Base-by-base conservation (phyloP, 2,329 filamentous ascomycete genomes). In the Trichophyton schoenleinii region DNA sequence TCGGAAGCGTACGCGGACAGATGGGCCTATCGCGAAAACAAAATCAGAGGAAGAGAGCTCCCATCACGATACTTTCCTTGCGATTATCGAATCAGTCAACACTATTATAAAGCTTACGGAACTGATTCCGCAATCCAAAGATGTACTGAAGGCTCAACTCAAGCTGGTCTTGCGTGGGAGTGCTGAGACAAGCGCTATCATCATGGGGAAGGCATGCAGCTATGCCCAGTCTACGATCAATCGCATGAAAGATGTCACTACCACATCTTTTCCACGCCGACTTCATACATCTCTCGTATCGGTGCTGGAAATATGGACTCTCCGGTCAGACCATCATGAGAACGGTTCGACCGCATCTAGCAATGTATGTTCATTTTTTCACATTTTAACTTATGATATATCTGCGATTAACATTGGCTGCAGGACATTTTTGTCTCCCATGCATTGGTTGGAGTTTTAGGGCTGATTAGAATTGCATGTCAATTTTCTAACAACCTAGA, bases 1-100 rank as follows among this genome's bases (percentile, higher is more conserved):
- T 11, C 72, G 68, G 13, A 77, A 77, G 63, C 67, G 74, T 31
- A 77, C 76, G 68, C 71, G 74, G 60, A 61, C 63, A 46, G 64
- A 36, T 6, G 25, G 1, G 25, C 18, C 13, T 36, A 11, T 6
- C 13, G 15, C 22, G 52, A 25, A 57, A 1, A 34, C 25, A 38
- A 13, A 13, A 11, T 13, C 13, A 1, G 13, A 31, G 31, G 28
- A 28, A 13, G 34, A 34, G 18, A 36, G 20, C 20, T 20, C 44
- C 2, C 20, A 7, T 11, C 25, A 7, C 3, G 49, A 60, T 31
- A 49, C 28, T n/a, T 59, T 62, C 57, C 59, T 63, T 22, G 58
- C 63, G 3, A 15, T 66, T 3, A n/a, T 63, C 13, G 44, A 36
- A 28, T 41, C 58, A 1, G 52, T 65, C 5, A 53, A 59, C 36